Conservation (phyloP, 2,329 filamentous ascomycete genomes). For the Calcarisporium arbuscula region DNA sequence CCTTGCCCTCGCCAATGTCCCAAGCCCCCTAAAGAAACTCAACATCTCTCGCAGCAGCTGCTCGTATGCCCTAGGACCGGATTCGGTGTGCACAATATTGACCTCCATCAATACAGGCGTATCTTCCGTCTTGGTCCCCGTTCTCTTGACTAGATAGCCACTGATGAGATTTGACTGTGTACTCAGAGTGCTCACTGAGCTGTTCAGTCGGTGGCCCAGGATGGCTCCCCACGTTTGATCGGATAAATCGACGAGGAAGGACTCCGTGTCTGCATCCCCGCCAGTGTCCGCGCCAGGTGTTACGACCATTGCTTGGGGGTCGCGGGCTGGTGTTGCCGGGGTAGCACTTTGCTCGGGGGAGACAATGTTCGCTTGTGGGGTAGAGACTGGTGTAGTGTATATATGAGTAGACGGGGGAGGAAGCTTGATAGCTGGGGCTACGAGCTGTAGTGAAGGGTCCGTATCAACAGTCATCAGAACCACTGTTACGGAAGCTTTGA, state of each 20-base stretch:
- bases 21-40: constrained; percentile 60
- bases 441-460: constrained; percentile 55
- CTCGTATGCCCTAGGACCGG: constrained; percentile 50
- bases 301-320: constrained; percentile 22
- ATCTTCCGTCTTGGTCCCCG: constrained; percentile 49
- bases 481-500: constrained; percentile 44
- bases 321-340: constrained; percentile 41
- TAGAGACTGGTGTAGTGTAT: constrained; percentile 61
- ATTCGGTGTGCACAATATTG: constrained; percentile 54
- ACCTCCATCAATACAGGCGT: constrained; percentile 57
- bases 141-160: constrained; percentile 60
- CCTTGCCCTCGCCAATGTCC: constrained; percentile 61
- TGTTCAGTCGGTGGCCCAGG: constrained; percentile 59
- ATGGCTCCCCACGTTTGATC: constrained; percentile 75
- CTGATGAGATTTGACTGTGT: constrained; percentile 53
- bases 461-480: constrained; percentile 61
- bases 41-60: constrained; percentile 64
- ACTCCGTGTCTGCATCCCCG: constrained; percentile 44
- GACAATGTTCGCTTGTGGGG: constrained; percentile 53
- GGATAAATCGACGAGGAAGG: constrained; percentile 62
- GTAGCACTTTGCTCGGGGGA: constrained; percentile 55
- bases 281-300: constrained; percentile 38
- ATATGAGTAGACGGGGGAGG: constrained; percentile 38
- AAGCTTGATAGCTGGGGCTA: constrained; percentile 48
- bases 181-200: constrained; percentile 48